Evolutionary conservation across 805 yeast species (phyloP), one percentile per base, ranked within the genome.

Genomic region (Candida jianshihensis): DNA sequence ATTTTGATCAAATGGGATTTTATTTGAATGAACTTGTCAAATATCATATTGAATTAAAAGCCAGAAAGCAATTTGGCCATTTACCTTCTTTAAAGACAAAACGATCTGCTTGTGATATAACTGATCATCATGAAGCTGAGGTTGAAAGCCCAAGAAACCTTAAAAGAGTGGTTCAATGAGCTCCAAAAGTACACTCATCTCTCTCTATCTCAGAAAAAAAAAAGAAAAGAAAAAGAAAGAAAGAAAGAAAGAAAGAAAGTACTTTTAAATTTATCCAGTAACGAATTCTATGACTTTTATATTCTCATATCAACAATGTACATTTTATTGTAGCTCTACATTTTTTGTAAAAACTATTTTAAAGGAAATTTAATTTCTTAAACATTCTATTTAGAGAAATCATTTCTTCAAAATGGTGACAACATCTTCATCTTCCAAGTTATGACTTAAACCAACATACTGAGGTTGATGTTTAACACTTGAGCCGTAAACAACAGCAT

Each of bases 401-500:
- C 45, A 63, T 57, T 85, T 81, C 67, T 89, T 89, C 64, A 89
- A 72, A 49, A 89, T 86, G 15, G 98, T 90, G 35, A 92, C 95
- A 22, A 92, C 98, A 63, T 92, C 99, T 63, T 92, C 99, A 62
- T 92, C 99, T 63, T 81, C 83, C 50, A 92, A 68, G 11, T 60
- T 68, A 64, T 92, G 98, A 32, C 72, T 61, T 48, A 92, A 69
- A 20, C 98, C 98, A 32, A 90, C 97, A 48, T 81, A 78, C 65
- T 92, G 98, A 13, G 97, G 97, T 63, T 90, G 97, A 60, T 92
- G 98, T 67, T 92, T 92, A 36, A 90, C 97, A 57, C 95, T 83
- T 21, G 83, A 74, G 26, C 99, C 99, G 56, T 70, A 92, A 1
- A 92, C 98, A 42, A 87, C 73, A 1, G 98, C 98, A 49, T 77